Base-by-base conservation (phyloP, 306 rosid species). In the Cicer pinnatifidum region DNA sequence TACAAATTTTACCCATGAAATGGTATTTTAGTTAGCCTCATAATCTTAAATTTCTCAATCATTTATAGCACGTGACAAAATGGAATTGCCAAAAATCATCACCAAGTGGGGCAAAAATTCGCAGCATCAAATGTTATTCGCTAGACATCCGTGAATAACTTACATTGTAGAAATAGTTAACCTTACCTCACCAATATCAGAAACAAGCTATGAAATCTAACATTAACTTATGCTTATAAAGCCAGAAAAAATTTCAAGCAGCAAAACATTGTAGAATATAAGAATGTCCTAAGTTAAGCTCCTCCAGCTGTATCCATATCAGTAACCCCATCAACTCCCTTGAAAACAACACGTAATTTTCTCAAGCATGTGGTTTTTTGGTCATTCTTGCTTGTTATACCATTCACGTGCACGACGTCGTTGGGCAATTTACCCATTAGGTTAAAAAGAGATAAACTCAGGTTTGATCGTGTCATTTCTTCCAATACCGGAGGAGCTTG, bases 401-500 rank as follows among this genome's bases (percentile, higher is more conserved):
- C 99, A 28, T 87, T 91, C 45, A 88, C 97, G 60, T 94, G 95
- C 61, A 94, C 84, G 40, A 85, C 72, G 54, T 89, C 94, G 81
- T 82, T 89, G 12, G 88, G 68, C 40, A 84, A 61, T 80, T 94
- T 87, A 46, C 88, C 97, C 88, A 94, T 89, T 72, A 89, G 82
- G 7, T 91, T 86, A 69, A 85, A 94, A 73, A 94, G 88, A 56
- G 87, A 50, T 35, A 75, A 28, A 65, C 82, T 72, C 76, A 94
- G 83, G 85, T 94, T 94, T 23, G 97, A 87, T 81, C 96, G 75
- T 62, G 99, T 94, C 99, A 94, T 89, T 85, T 94, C 97, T 81
- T 94, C 99, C 83, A 94, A 85, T 7, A 91, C 88, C 3, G 96
- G 97, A 13, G 97, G 99, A 5, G 97, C 97, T 82, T 94, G 97